Percentiles rank a stretch among this genome's conserved stretches.
These are phyloP conservation scores for Candida sp. DNA, from an alignment of 1,139 yeast species.

Conservation along the genomic window DNA sequence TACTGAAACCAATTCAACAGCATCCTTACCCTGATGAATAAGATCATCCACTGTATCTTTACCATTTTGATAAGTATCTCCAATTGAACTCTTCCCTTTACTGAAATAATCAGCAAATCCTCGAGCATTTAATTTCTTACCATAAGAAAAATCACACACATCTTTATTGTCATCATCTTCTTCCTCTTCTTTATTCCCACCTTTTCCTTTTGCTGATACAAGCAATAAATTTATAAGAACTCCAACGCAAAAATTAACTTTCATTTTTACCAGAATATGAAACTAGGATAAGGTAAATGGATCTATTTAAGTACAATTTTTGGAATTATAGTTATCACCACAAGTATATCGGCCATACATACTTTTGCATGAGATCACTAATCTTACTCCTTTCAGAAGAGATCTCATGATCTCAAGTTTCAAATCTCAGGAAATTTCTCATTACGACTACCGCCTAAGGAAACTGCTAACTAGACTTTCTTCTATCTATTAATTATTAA, in stretches of 20 bases:
- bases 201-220: not conserved
- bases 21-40: constrained; percentile 2
- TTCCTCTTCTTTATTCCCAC: constrained; percentile 1
- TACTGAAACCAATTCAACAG: not conserved
- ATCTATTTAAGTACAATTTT: too few relatives aligned
- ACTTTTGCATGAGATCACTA: not conserved
- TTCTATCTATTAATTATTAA: too few relatives aligned
- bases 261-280: not conserved
- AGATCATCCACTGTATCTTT: not conserved
- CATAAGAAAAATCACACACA: not conserved
- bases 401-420: not conserved
- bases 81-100: not conserved
- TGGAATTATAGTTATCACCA: not conserved
- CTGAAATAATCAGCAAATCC: not conserved
- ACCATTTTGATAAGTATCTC: not conserved
- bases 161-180: not conserved
- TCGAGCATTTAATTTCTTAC: not conserved
- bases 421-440: not conserved
- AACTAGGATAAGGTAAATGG: too few relatives aligned
- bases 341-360: not conserved
- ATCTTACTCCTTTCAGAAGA: not conserved
- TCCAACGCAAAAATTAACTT: not conserved
- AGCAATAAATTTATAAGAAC: not conserved
- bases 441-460: not conserved
- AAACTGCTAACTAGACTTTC: not conserved